These are phyloP conservation scores for Coemansia sp. DNA, from an alignment of 192 early-diverging fungal species.

Conservation along the genomic window DNA sequence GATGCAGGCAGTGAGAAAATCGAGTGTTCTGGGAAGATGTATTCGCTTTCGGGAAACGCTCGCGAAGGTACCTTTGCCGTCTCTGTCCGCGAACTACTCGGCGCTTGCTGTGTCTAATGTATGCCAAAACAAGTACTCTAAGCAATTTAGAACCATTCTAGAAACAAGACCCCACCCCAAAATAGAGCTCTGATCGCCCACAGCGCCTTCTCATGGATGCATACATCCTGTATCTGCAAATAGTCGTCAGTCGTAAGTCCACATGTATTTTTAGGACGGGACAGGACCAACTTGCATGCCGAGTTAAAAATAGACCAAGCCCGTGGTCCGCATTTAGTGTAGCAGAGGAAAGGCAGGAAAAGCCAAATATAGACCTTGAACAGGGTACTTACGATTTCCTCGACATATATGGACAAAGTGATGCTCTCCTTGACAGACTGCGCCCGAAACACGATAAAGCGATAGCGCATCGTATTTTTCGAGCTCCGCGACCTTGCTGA, in stretches of 20 bases:
- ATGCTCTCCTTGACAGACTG: slow-evolving; percentile 45
- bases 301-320: neutral
- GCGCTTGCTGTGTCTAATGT: neutral
- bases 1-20: slow-evolving; percentile 3
- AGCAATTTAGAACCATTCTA: neutral
- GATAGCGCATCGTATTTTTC: slow-evolving; percentile 43
- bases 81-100: neutral
- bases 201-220: neutral
- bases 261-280: neutral
- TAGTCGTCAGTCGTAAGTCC: neutral
- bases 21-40: slow-evolving; percentile 4
- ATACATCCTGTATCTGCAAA: neutral
- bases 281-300: slow-evolving; percentile 5
- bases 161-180: neutral
- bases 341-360: neutral
- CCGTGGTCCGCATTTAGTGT: slow-evolving; percentile 1
- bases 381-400: slow-evolving; percentile 35
- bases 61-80: neutral
- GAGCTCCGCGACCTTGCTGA: slow-evolving; percentile 1
- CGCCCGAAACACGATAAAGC: slow-evolving; percentile 55
- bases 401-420: slow-evolving; percentile 44
- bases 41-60: slow-evolving; percentile 8
- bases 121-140: neutral
- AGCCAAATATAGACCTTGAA: neutral
- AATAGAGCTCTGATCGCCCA: neutral